A percentile compares a stretch with the other conserved stretches of the same genome.
Conservation (phyloP, 2,329 filamentous ascomycete genomes). For the Neophaeococcomyces mojaviensis region DNA sequence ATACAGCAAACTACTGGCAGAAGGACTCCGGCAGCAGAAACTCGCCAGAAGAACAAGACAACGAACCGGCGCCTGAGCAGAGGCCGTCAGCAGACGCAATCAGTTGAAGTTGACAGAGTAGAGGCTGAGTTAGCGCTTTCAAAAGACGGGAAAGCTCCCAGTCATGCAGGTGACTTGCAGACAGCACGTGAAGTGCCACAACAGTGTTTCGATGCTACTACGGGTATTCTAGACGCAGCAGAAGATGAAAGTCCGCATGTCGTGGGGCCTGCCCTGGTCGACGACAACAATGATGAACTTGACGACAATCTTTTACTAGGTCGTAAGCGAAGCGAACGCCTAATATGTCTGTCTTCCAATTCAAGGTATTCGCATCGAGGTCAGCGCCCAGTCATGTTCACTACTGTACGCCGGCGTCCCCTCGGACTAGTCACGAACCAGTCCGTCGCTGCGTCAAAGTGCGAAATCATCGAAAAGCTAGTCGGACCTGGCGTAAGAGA, state of each 20-base stretch:
- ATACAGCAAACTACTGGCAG: constrained; percentile 3
- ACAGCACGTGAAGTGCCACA: too few relatives aligned
- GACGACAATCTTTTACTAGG: constrained; percentile 48
- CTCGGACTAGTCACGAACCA: constrained; percentile 35
- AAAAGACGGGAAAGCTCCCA: too few relatives aligned
- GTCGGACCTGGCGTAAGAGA: constrained; percentile 47
- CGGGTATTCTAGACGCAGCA: constrained; percentile 2
- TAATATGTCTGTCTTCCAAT: constrained; percentile 24
- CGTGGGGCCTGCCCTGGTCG: constrained; percentile 51
- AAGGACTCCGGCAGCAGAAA: neutral
- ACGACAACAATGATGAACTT: constrained; percentile 53
- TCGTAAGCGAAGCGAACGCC: constrained; percentile 20
- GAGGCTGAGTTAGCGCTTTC: too few relatives aligned
- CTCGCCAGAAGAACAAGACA: neutral
- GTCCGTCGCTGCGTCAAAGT: constrained; percentile 42
- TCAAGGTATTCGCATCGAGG: constrained; percentile 28
- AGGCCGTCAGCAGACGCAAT: too few relatives aligned
- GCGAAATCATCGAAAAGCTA: constrained; percentile 52
- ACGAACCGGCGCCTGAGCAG: too few relatives aligned
- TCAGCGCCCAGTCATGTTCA: constrained; percentile 36
- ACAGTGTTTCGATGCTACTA: neutral
- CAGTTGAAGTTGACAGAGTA: too few relatives aligned
- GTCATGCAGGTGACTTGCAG: too few relatives aligned
- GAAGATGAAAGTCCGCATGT: constrained; percentile 37
- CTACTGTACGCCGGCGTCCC: constrained; percentile 20